Evolutionary conservation across 208 protist species (phyloP), one percentile per base, ranked within the genome.

Genomic region (Leishmania tarentolae): DNA sequence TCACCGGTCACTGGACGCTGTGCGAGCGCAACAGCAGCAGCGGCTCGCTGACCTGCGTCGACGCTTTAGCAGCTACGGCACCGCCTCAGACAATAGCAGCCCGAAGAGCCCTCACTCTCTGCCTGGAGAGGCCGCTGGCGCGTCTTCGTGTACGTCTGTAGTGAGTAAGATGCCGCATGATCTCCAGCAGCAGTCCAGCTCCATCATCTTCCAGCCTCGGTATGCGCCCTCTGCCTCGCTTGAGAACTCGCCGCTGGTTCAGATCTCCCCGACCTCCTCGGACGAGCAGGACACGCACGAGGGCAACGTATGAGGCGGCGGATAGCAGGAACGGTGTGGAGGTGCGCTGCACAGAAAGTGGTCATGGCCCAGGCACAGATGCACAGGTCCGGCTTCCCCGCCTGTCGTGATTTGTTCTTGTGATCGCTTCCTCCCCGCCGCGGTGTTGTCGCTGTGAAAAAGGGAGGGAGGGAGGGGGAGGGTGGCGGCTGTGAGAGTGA

Each of bases 181-280:
- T 6, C 19, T 35, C n/a, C 42, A 52, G 31, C 42, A 52, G 31
- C 24, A 73, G 69, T 73, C 3, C 69, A 73, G 40, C 69, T 73
- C 69, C 69, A 44, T 52, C 72, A 44, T 77, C 35, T 68, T 52
- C 37, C 52, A 50, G 74, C 74, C 74, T 28, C 56, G 68, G 56
- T 15, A 35, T 13, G 56, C 52, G 74, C 56, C 9, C 35, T 9
- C 56, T 0, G 42, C 52, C 9, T 47, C 75, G 61, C 44, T 66
- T n/a, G 83, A 73, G 13, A 56, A 76, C 59, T 83, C 83, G 3
- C 73, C 84, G 21, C 37, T 84, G 28, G 24, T 84, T 31, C 52
- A 87, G 47, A 79, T 87, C 3, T 87, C 84, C 21, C 84, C 84
- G 35, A 84, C 76, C 37, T 87, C 84, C 19, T 87, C 80, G 1